phyloP scores from a whole-genome alignment of 1,139 yeast genomes.

The Kluyveromyces marxianus region DNA sequence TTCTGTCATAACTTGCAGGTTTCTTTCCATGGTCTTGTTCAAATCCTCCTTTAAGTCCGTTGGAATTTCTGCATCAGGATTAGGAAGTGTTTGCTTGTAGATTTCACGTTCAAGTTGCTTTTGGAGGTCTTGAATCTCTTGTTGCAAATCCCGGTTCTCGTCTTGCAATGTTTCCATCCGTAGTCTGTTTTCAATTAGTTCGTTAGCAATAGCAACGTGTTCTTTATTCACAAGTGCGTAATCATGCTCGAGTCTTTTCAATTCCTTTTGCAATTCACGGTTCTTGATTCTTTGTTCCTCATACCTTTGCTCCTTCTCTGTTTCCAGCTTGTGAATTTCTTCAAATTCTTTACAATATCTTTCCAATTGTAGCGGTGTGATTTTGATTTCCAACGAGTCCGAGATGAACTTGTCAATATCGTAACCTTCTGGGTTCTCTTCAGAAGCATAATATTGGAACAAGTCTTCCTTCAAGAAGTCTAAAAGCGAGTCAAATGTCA shows the following conservation, averaged over 20 bases:
- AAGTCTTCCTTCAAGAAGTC: conserved; percentile 71
- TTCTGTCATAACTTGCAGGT: conserved; percentile 48
- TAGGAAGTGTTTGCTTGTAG: conserved; percentile 24
- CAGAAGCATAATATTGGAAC: conserved; percentile 58
- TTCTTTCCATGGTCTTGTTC: conserved; percentile 50
- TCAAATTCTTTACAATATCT: conserved; percentile 68
- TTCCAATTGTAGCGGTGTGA: conserved; percentile 63
- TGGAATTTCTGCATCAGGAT: conserved; percentile 31
- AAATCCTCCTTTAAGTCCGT: conserved; percentile 37
- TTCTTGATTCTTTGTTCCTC: conserved; percentile 58
- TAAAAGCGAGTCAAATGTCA: conserved; percentile 68
- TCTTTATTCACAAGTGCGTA: conserved; percentile 68
- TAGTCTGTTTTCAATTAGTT: conserved; percentile 55
- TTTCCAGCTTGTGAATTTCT: conserved; percentile 63
- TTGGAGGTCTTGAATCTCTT: conserved; percentile 46
- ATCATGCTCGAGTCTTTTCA: conserved; percentile 64
- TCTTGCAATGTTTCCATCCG: conserved; percentile 58
- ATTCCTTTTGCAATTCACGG: conserved; percentile 65
- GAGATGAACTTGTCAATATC: conserved; percentile 65
- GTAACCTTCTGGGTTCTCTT: conserved; percentile 41
- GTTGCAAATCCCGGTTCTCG: conserved; percentile 51
- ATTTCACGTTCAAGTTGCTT: conserved; percentile 29
- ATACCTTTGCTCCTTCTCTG: conserved; percentile 61
- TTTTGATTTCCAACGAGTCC: conserved; percentile 64
- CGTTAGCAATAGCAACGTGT: conserved; percentile 72